phyloP scores from a whole-genome alignment of 805 yeast species.

The Ogataea pini region DNA sequence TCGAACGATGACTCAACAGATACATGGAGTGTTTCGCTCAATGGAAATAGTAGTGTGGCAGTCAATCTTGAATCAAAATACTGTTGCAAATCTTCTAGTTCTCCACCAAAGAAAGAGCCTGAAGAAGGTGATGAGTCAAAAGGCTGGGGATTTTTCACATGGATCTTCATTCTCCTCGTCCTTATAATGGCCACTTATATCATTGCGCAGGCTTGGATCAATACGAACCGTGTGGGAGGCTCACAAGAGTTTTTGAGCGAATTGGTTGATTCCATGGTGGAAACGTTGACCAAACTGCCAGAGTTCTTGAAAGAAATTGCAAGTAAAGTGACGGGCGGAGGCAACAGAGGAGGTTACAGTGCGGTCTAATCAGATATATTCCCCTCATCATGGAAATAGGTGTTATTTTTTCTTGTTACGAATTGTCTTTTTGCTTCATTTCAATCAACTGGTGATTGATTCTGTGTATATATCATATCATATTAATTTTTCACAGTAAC shows the following conservation, averaged over 20 bases:
- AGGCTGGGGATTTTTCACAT: constrained; percentile 81
- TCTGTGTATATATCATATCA: constrained; percentile 8
- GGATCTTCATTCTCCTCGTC: constrained; percentile 75
- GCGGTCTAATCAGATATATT: constrained; percentile 59
- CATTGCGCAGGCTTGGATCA: constrained; percentile 73
- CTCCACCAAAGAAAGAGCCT: constrained; percentile 33
- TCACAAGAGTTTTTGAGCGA: constrained; percentile 71
- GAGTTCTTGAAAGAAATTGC: constrained; percentile 66
- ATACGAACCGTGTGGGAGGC: constrained; percentile 63
- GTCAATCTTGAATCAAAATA: constrained; percentile 37
- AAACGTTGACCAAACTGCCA: constrained; percentile 60
- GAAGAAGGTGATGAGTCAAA: constrained; percentile 37
- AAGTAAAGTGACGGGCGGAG: constrained; percentile 62
- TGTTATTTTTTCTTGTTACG: background rate
- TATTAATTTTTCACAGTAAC: background rate
- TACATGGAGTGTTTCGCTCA: constrained; percentile 21
- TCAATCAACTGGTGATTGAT: background rate
- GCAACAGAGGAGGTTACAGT: constrained; percentile 84
- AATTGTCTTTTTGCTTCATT: background rate
- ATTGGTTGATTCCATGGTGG: constrained; percentile 65
- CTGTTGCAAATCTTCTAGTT: constrained; percentile 38
- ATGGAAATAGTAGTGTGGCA: constrained; percentile 26
- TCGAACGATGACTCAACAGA: constrained; percentile 11
- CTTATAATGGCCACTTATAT: constrained; percentile 70
- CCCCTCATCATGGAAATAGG: background rate